A percentile compares a stretch with the other conserved stretches of the same genome.
These are phyloP conservation scores for Raffaelea arxii DNA, from an alignment of 2,329 filamentous ascomycete genomes.

Conservation along the genomic window DNA sequence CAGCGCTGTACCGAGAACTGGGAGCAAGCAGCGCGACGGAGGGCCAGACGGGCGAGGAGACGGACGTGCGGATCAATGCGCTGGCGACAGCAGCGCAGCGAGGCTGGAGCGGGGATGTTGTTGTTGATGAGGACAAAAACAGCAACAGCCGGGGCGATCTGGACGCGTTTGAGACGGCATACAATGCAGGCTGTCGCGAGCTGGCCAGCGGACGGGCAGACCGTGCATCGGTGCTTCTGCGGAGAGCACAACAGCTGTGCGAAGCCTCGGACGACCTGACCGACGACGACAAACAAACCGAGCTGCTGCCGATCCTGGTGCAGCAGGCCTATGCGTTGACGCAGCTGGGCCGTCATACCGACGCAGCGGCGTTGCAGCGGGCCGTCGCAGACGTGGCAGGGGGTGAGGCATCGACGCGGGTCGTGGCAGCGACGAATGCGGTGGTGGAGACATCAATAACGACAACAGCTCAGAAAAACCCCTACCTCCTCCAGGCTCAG, in stretches of 20 bases:
- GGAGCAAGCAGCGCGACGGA: conserved; percentile 30
- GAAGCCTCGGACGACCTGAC: conserved; percentile 62
- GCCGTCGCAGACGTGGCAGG: conserved; percentile 46
- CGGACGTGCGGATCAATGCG: conserved; percentile 69
- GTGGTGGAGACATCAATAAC: too few species aligned
- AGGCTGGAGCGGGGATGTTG: conserved; percentile 53
- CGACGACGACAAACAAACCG: conserved; percentile 64
- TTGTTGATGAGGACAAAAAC: conserved; percentile 37
- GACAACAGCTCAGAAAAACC: conserved; percentile 37
- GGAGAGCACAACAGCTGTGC: conserved; percentile 61
- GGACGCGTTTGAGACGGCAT: conserved; percentile 72
- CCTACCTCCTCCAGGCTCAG: conserved; percentile 56
- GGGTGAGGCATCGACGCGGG: conserved; percentile 58
- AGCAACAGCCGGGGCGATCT: conserved; percentile 49
- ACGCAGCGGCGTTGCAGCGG: conserved; percentile 54
- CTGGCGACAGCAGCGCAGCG: conserved; percentile 63
- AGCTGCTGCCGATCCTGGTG: conserved; percentile 65
- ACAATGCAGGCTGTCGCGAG: conserved; percentile 66
- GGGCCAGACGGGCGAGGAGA: conserved; percentile 50
- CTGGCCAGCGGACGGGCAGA: conserved; percentile 60
- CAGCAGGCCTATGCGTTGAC: conserved; percentile 67
- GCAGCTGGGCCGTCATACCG: conserved; percentile 53
- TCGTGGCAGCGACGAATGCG: conserved; percentile 58
- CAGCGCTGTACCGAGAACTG: conserved; percentile 52
- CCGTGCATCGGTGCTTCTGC: conserved; percentile 56